phyloP scores from a whole-genome alignment of 78 protist species.

The Dictyostelium brefeldianum region DNA sequence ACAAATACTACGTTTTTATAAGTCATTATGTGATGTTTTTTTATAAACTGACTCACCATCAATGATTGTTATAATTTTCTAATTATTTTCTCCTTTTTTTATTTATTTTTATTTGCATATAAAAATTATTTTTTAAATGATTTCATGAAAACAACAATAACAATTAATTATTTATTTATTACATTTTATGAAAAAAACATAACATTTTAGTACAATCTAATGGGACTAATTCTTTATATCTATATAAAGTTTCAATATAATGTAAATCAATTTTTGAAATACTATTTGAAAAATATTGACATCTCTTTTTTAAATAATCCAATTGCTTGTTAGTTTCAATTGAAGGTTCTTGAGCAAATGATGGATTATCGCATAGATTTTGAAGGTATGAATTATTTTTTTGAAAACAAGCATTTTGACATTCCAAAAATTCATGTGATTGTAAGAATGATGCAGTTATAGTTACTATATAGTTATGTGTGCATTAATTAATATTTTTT shows the following conservation, averaged over 20 bases:
- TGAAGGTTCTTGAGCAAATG: slow-evolving; percentile 3
- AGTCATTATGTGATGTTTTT: too few species aligned
- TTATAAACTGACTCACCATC: too few species aligned
- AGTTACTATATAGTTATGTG: too few species aligned
- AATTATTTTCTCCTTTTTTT: too few species aligned
- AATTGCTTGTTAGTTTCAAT: not conserved
- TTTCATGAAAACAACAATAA: too few species aligned
- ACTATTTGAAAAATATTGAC: slow-evolving; percentile 16
- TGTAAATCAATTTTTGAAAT: not conserved
- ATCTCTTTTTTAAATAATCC: not conserved
- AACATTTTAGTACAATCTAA: slow-evolving; percentile 8
- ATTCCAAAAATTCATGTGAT: not conserved
- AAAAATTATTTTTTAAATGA: too few species aligned
- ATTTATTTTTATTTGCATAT: too few species aligned
- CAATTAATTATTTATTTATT: not conserved
- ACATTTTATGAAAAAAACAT: not conserved
- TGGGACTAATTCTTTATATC: not conserved
- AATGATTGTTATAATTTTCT: too few species aligned
- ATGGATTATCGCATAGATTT: not conserved
- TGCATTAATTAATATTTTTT: too few species aligned
- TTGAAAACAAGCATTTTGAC: not conserved
- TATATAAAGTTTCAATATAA: not conserved
- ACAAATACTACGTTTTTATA: too few species aligned
- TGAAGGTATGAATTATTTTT: not conserved
- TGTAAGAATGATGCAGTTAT: not conserved